Conservation (phyloP, 169 alveolate species). For the Eimeria praecox region DNA sequence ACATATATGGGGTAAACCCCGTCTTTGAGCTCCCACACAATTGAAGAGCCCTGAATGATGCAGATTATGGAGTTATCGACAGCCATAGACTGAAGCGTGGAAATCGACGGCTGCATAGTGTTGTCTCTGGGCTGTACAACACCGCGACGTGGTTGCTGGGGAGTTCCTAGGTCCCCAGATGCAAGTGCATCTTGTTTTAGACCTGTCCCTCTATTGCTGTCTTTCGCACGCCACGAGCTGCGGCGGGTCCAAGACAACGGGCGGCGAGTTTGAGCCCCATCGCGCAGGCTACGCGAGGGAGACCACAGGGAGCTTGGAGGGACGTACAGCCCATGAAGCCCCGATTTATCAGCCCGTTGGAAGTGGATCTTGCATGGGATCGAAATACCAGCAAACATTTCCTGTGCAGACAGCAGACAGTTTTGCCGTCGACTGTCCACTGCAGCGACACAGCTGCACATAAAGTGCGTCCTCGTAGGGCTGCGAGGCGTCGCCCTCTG, state of each 20-base stretch:
- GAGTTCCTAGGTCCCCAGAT: not conserved
- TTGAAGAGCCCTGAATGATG: conserved; percentile 61
- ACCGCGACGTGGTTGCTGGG: not conserved
- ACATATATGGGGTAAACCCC: conserved; percentile 88
- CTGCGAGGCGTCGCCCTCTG: not conserved
- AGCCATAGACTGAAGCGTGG: conserved; percentile 37
- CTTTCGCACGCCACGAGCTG: not conserved
- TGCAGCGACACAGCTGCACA: not conserved
- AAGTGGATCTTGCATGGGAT: conserved; percentile 49
- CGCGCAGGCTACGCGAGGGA: not conserved
- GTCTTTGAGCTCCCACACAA: conserved; percentile 82
- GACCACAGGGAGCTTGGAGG: conserved; percentile 63
- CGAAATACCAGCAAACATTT: conserved; percentile 20
- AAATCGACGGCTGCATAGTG: not conserved
- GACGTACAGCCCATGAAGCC: conserved; percentile 60
- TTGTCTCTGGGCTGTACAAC: not conserved
- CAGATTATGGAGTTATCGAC: conserved; percentile 78
- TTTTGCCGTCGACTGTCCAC: not conserved
- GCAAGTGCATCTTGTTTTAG: not conserved
- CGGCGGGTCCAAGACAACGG: conserved; percentile 40
- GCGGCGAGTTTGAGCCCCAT: not conserved
- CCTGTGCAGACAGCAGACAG: not conserved
- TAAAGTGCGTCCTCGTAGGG: not conserved
- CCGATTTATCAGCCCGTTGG: conserved; percentile 56
- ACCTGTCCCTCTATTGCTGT: not conserved